Base-by-base conservation (phyloP, 139 green algal genomes). In the Mesotaenium endlicherianum region DNA sequence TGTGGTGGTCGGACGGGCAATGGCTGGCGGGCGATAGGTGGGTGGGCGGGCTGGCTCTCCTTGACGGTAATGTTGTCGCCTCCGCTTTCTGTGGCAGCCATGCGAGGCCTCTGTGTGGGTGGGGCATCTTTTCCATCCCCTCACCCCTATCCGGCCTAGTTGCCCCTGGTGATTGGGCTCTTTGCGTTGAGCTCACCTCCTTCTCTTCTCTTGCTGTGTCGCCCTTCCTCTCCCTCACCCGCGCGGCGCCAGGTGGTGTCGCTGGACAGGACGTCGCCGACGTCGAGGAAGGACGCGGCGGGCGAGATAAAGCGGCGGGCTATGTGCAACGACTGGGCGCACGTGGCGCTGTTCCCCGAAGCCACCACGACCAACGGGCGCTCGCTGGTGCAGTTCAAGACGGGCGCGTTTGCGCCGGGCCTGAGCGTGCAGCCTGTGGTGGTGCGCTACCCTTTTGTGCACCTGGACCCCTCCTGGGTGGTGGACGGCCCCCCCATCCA, bases 361-460 rank as follows among this genome's bases (percentile, higher is more conserved):
- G 80, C 80, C 69, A 86, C 80, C 50, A 86, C 80, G 31, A 86
- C 80, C 80, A 86, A 86, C 47, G 80, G 80, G 31, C 57, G 67
- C 30, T 68, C 80, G 1, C 64, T 86, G 47, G 80, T 86, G 4
- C 84, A 70, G 0, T 86, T 86, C 67, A 86, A 86, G 67, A 77
- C 64, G 5, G 80, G 80, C 30, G 80, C 80, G 0, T 86, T 86
- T 14, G 34, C 45, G 2, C 80, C 80, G 31, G 80, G 80, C 2
- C 41, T 86, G 70, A 70, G 70, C 6, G 39, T 86, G 34, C 80
- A 86, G 67, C 80, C 80, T 1, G 40, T 81, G 34, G 31, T 86
- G 39, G 31, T 86, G 14, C 68, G 14, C 30, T 86, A 86, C 59
- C 80, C 80, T 6, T 50, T 83, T 81, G 57, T 47, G 11, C 34